phyloP scores from a whole-genome alignment of 1,284 basidiomycete genomes.

The Peniophora sp. region DNA sequence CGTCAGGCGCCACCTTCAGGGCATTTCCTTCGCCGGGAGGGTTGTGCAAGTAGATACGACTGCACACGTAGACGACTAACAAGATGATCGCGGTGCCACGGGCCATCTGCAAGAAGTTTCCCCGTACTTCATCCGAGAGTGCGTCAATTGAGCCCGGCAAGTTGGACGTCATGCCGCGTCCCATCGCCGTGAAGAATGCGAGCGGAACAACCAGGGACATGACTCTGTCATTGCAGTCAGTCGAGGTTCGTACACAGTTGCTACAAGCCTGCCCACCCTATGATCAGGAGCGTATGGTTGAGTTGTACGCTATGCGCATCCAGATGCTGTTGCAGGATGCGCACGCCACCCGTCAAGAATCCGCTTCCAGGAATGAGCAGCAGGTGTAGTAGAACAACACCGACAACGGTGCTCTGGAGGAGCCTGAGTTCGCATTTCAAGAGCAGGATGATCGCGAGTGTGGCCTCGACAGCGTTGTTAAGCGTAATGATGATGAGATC shows the following conservation, averaged over 20 bases:
- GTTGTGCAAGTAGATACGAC: constrained; percentile 59
- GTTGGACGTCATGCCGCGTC: constrained; percentile 24
- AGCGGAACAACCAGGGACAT: constrained; percentile 54
- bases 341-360: constrained; percentile 54
- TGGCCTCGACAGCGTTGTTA: constrained; percentile 44
- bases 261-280: constrained; percentile 38
- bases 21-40: constrained; percentile 54
- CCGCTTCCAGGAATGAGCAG: constrained; percentile 53
- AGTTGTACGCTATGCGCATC: constrained; percentile 46
- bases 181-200: constrained; percentile 58
- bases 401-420: constrained; percentile 52
- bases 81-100: constrained; percentile 54
- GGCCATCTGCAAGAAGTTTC: constrained; percentile 48
- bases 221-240: constrained; percentile 33
- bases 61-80: constrained; percentile 54
- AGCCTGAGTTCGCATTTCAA: constrained; percentile 55
- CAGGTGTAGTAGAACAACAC: constrained; percentile 57
- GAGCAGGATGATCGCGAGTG: constrained; percentile 58
- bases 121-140: constrained; percentile 31
- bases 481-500: constrained; percentile 44
- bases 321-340: constrained; percentile 41
- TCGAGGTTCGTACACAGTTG: constrained; percentile 1
- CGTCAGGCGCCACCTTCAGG: constrained; percentile 31
- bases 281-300: constrained; percentile 57
- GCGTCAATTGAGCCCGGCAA: constrained; percentile 15